These are phyloP conservation scores for Lantana camara DNA, from an alignment of 257 asterid genomes.

Conservation along the genomic window DNA sequence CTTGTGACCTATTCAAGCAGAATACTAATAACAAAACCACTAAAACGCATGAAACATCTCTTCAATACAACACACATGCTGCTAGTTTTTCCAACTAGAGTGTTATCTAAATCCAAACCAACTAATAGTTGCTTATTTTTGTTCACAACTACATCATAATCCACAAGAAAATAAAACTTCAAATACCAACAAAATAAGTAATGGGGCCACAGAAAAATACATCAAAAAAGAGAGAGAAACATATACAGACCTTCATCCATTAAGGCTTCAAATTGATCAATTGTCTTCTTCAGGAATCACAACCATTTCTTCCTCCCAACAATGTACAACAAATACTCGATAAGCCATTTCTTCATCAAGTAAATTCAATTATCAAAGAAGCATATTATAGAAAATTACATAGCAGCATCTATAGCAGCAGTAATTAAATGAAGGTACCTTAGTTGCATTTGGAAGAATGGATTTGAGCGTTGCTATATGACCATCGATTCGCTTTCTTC, in stretches of 20 bases:
- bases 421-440: too few relatives aligned
- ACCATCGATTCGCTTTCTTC: constrained; percentile 81
- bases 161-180: constrained; percentile 6
- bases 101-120: too few relatives aligned
- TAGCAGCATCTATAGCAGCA: too few relatives aligned
- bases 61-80: too few relatives aligned
- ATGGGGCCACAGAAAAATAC: constrained; percentile 10
- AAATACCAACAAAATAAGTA: background rate
- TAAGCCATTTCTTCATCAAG: too few relatives aligned
- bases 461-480: constrained; percentile 88
- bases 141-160: constrained; percentile 52
- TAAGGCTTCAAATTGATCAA: constrained; percentile 52
- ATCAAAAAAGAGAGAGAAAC: background rate
- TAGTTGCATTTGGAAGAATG: constrained; percentile 77
- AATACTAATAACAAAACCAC: too few relatives aligned
- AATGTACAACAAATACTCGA: background rate
- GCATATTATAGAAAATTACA: too few relatives aligned
- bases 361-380: too few relatives aligned
- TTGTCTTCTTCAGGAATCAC: constrained; percentile 56
- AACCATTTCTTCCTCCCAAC: constrained; percentile 44
- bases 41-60: too few relatives aligned
- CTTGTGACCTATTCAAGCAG: too few relatives aligned
- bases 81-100: too few relatives aligned
- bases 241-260: constrained; percentile 54
- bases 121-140: too few relatives aligned